Percentiles rank a stretch among this genome's conserved stretches.
phyloP scores from a whole-genome alignment of 164 flowering plant genomes.

The Euptelea pleiosperma region DNA sequence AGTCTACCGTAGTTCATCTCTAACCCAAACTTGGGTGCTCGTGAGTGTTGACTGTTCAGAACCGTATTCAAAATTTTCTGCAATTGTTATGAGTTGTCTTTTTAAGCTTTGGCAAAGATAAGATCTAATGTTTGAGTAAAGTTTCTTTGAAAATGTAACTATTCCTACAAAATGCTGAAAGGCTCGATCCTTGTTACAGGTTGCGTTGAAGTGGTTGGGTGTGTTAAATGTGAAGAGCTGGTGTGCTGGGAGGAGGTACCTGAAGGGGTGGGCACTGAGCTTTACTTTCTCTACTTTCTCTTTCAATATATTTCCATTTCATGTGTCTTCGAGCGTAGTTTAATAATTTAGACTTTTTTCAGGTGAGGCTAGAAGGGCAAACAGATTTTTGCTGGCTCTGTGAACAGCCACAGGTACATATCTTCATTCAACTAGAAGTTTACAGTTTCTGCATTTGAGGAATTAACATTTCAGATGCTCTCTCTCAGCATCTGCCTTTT shows the following conservation, averaged over 20 bases:
- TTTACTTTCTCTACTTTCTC: slow-evolving; percentile 2
- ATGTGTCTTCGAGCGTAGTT: neutral
- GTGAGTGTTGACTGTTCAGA: no score
- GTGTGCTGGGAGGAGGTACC: slow-evolving; percentile 70
- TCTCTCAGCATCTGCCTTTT: neutral
- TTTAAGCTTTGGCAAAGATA: no score
- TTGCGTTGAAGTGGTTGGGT: slow-evolving; percentile 84
- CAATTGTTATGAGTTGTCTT: no score
- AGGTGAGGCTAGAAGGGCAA: slow-evolving; percentile 86
- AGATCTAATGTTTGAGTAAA: no score
- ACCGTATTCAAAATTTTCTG: no score
- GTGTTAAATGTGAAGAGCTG: slow-evolving; percentile 74
- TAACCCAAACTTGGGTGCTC: no score
- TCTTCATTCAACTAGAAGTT: slow-evolving; percentile 2
- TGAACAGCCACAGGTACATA: slow-evolving; percentile 76
- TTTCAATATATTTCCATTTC: neutral
- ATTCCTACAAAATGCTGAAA: no score
- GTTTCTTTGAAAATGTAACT: no score
- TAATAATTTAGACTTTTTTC: slow-evolving; percentile 5
- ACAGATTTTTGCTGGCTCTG: slow-evolving; percentile 91
- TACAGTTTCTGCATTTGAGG: neutral
- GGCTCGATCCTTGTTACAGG: slow-evolving; percentile 35
- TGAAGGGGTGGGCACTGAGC: slow-evolving; percentile 51
- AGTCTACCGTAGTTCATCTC: no score
- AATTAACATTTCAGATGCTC: neutral